Evolutionary conservation across 78 protist genomes (phyloP), one percentile per base, ranked within the genome.

Genomic region (Emiliania huxleyi): DNA sequence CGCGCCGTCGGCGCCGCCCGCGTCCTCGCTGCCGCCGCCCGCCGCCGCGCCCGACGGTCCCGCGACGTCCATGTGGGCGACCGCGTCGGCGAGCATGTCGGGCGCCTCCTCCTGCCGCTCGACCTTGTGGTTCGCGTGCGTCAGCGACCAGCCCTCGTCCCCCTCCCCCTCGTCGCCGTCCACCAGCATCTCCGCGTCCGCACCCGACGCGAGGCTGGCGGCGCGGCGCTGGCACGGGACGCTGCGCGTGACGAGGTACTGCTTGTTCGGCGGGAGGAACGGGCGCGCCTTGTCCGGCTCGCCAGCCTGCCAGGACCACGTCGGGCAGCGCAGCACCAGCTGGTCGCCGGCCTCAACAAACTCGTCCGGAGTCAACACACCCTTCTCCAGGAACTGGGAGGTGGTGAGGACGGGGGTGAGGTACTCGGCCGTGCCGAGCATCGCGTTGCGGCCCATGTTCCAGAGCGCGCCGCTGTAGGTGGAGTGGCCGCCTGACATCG

Each of bases 321-420:
- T 95, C n/a, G 98, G 98, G 71, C 97, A 97, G 84, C 97, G 97
- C 69, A 69, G 93, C 35, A 96, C 97, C 35, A 98, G 96, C 56
- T 92, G 44, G 55, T 98, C 99, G 23, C 99, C 99, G 12, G 99
- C 99, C n/a, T 93, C 95, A 1, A 97, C 98, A 93, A 98, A 98
- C 94, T 97, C 99, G 40, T 96, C 98, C 35, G 99, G 98, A 3
- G 99, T 98, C 19, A 98, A 79, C 85, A 96, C 97, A 46, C 99
- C 99, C 88, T 96, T 96, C 48, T 96, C 96, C 38, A 85, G 37
- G 91, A 98, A 98, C 83, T 94, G 94, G n/a, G 98, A 94, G 18
- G 71, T 45, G 26, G 75, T 90, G n/a, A 94, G 87, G 42, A 95
- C 94, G 26, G 97, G 97, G 49, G 92, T 91, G 44, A 94, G 2